Conservation (phyloP, 2,329 filamentous ascomycete genomes). For the Neoascochyta sp. region DNA sequence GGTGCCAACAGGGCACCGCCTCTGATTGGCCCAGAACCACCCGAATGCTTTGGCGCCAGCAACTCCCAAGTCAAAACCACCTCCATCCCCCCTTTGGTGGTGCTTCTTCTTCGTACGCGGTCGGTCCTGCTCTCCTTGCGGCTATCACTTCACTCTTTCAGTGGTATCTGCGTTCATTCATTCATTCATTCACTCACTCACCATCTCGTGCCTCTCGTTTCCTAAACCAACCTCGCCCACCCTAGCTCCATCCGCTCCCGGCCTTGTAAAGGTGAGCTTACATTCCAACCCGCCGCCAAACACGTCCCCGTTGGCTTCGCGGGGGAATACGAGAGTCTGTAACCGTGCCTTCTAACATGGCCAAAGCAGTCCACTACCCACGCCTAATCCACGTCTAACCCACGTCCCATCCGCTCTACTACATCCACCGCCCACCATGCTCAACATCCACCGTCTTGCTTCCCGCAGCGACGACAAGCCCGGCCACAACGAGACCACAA, state of each 20-base stretch:
- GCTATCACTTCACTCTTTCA: conserved; percentile 63
- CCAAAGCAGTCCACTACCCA: conserved; percentile 1
- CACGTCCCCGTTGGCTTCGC: conserved; percentile 8
- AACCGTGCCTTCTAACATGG: too few relatives aligned
- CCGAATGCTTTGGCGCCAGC: too few relatives aligned
- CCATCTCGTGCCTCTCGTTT: conserved; percentile 22
- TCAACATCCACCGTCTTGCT: conserved; percentile 49
- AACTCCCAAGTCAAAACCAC: too few relatives aligned
- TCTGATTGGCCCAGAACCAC: too few relatives aligned
- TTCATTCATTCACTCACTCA: too few relatives aligned
- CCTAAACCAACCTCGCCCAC: conserved; percentile 8
- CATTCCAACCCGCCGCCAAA: too few relatives aligned
- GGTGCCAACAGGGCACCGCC: too few relatives aligned
- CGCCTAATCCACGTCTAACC: neutral
- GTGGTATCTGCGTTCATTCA: conserved; percentile 50
- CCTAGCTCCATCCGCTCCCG: conserved; percentile 12
- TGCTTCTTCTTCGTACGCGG: too few relatives aligned
- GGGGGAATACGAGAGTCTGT: conserved; percentile 6
- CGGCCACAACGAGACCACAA: conserved; percentile 58
- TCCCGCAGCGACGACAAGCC: conserved; percentile 48
- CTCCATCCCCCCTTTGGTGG: too few relatives aligned
- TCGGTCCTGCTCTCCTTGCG: conserved; percentile 27
- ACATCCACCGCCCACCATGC: conserved; percentile 24
- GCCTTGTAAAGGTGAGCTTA: too few relatives aligned
- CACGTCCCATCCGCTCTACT: conserved; percentile 8